A percentile compares a stretch with the other conserved stretches of the same genome.
phyloP scores from a whole-genome alignment of 306 rosid species.

The Phaseolus lunatus region DNA sequence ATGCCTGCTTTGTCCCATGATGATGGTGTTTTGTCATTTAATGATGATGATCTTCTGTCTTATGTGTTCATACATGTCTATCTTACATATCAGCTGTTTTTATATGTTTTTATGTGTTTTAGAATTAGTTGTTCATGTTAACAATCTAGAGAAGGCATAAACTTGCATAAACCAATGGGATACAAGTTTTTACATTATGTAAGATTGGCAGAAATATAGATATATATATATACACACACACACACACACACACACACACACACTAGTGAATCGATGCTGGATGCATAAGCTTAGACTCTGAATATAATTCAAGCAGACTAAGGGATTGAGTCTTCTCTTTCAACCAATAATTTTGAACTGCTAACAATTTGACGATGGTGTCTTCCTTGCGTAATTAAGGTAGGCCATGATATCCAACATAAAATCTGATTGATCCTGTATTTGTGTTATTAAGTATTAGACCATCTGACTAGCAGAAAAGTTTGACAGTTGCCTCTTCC shows the following conservation, averaged over 20 bases:
- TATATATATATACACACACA: too few species aligned
- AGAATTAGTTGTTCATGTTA: background rate
- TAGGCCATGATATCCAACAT: background rate
- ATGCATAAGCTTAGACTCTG: background rate
- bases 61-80: background rate
- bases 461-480: background rate
- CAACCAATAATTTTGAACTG: constrained; percentile 21
- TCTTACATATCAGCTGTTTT: background rate
- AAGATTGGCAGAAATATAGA: constrained; percentile 11
- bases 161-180: background rate
- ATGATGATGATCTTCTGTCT: background rate
- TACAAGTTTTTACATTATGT: constrained; percentile 6
- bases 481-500: background rate
- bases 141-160: constrained; percentile 27
- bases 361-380: background rate
- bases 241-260: too few species aligned
- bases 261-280: constrained; percentile 7
- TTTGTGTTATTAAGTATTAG: background rate
- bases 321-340: constrained; percentile 26
- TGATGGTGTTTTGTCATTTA: background rate
- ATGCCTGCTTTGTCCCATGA: background rate
- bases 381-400: constrained; percentile 6
- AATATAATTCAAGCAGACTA: background rate
- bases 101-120: background rate
- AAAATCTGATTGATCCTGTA: constrained; percentile 10